Conservation (phyloP, 495 filamentous ascomycete species). For the Patellaria atrata region DNA sequence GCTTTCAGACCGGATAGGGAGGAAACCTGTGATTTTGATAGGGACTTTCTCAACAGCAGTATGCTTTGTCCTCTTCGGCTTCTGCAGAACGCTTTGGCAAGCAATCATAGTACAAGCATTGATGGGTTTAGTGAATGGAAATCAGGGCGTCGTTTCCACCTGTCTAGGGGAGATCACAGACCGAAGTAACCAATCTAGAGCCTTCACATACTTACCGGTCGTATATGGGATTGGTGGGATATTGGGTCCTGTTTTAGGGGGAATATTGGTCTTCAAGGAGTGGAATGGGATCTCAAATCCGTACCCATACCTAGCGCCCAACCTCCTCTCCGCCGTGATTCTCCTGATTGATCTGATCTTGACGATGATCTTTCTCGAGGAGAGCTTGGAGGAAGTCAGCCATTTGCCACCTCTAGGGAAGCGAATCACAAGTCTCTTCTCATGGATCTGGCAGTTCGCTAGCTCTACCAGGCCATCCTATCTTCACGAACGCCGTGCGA, state of each 20-base stretch:
- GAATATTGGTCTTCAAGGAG: slow-evolving; percentile 50
- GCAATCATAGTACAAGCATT: slow-evolving; percentile 70
- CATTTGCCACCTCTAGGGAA: slow-evolving; percentile 45
- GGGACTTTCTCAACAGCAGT: slow-evolving; percentile 68
- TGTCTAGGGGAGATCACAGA: slow-evolving; percentile 93
- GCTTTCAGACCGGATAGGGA: slow-evolving; percentile 74
- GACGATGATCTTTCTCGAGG: slow-evolving; percentile 63
- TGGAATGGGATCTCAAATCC: slow-evolving; percentile 36
- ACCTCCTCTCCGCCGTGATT: slow-evolving; percentile 56
- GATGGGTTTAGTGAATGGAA: slow-evolving; percentile 90
- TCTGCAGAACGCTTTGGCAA: slow-evolving; percentile 69
- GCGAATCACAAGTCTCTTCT: slow-evolving; percentile 44
- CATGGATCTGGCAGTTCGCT: slow-evolving; percentile 62
- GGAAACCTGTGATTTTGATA: slow-evolving; percentile 81
- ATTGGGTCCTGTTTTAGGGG: slow-evolving; percentile 82
- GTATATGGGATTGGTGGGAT: slow-evolving; percentile 89
- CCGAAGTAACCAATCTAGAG: slow-evolving; percentile 77
- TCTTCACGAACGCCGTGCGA: slow-evolving; percentile 23
- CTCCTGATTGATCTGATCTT: slow-evolving; percentile 60
- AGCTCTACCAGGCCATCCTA: slow-evolving; percentile 47
- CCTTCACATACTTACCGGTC: slow-evolving; percentile 84
- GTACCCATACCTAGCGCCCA: slow-evolving; percentile 78
- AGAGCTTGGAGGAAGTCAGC: slow-evolving; percentile 67
- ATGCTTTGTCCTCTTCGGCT: slow-evolving; percentile 79
- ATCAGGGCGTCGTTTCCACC: slow-evolving; percentile 75